Evolutionary conservation across 1,284 basidiomycete genomes (phyloP), one percentile per base, ranked within the genome.

Genomic region (Inonotus hispidus): DNA sequence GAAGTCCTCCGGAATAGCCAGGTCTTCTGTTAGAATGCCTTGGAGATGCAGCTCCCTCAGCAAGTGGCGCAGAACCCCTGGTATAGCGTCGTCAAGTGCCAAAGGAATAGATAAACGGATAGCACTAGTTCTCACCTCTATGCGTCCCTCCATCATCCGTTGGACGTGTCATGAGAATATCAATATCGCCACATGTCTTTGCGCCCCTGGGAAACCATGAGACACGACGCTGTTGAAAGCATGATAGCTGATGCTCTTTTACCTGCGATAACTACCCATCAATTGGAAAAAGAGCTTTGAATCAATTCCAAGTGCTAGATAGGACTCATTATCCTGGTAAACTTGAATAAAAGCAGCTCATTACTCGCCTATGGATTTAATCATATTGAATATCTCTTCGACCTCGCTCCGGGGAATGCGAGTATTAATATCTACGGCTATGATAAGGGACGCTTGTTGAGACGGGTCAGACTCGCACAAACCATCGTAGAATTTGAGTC

Each of bases 181-280:
- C 94, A 60, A 97, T 92, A 71, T 96, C 94, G 1, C 94, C 93
- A 60, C 90, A 95, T 55, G 84, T 83, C 0, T 77, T 74, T 69
- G 87, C 87, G 4, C 92, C 90, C 62, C 88, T 56, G 14, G 16
- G 43, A 8, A 32, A 38, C 8, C 10, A 13, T 43, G 41, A 43
- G 41, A 43, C 41, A 43, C 11, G 19, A n/a, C 16, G 7, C 16
- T 7, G 16, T n/a, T 21, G 41, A 7, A 7, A 21, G 7, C 23
- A 23, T 8, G 13, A 59, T 39, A 19, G n/a, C 27, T 52, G 53
- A 56, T 52, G 2, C 39, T 2, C n/a, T 57, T 68, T 43, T 62
- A 83, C 89, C 94, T 81, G 64, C 93, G 78, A 71, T 88, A 96
- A 66, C 90, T 93, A 1, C 94, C 94, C 94, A 96, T 95, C 58